phyloP scores from a whole-genome alignment of 441 rosid species.

The Erodium moschatum region DNA sequence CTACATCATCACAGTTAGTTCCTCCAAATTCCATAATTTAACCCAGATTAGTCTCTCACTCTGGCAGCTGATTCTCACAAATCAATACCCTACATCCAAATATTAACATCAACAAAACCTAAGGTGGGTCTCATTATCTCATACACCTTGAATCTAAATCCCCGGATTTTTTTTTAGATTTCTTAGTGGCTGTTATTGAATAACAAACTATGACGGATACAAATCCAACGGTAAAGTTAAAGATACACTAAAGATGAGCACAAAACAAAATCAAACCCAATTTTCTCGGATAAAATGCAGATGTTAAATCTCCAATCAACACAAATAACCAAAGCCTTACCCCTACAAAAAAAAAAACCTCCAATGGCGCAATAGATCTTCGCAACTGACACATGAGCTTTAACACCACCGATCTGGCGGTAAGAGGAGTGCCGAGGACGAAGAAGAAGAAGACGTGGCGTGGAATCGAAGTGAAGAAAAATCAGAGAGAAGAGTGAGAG shows the following conservation, averaged over 20 bases:
- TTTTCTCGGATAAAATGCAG: background rate
- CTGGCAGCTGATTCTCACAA: background rate
- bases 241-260: background rate
- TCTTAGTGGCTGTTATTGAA: background rate
- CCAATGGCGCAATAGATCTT: constrained; percentile 1
- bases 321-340: constrained; percentile 3
- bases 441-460: constrained; percentile 3
- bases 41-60: background rate
- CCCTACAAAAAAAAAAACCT: background rate
- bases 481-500: background rate
- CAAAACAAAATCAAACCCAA: background rate
- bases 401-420: no score
- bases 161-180: background rate
- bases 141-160: background rate
- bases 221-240: background rate
- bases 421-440: background rate
- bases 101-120: background rate
- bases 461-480: background rate
- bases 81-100: background rate
- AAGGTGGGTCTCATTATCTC: background rate
- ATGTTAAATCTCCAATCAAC: no score
- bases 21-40: background rate
- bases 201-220: background rate
- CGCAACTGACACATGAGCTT: no score
- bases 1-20: background rate